These are phyloP conservation scores for Microglena sp. DNA, from an alignment of 139 green algal genomes.

Conservation along the genomic window DNA sequence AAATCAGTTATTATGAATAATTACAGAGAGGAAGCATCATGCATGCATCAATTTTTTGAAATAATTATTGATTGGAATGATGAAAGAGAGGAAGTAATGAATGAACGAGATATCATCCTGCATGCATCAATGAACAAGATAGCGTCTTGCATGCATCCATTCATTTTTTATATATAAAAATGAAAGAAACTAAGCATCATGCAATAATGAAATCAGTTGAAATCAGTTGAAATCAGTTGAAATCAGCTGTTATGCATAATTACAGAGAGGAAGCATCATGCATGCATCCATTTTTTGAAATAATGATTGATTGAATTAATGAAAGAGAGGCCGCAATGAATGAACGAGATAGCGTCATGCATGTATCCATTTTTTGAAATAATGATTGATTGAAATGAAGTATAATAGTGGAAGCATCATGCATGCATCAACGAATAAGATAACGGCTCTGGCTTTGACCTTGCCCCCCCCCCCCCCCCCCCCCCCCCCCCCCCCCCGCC, in stretches of 20 bases:
- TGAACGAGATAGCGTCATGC: not conserved
- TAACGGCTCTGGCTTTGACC: not conserved
- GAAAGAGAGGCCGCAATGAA: not conserved
- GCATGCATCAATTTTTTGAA: not conserved
- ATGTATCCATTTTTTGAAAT: not conserved
- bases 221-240: too few relatives aligned
- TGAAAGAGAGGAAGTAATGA: not conserved
- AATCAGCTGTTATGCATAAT: too few relatives aligned
- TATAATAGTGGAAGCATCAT: not conserved
- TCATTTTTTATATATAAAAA: not conserved
- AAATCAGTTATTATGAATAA: too few relatives aligned
- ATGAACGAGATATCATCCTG: not conserved
- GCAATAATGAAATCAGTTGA: too few relatives aligned
- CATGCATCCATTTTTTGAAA: not conserved
- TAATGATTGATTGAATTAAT: not conserved
- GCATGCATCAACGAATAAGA: not conserved
- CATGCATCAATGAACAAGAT: too few relatives aligned
- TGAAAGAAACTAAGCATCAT: too few relatives aligned
- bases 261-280: conserved; percentile 75
- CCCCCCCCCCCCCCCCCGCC: too few relatives aligned
- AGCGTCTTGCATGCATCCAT: too few relatives aligned
- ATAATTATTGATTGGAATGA: not conserved
- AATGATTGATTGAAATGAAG: too few relatives aligned
- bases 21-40: conserved; percentile 77
- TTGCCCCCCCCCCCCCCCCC: too few relatives aligned